Percentiles rank a stretch among this genome's conserved stretches.
These are phyloP conservation scores for Striga hermonthica DNA, from an alignment of 305 asterid species.

Conservation along the genomic window DNA sequence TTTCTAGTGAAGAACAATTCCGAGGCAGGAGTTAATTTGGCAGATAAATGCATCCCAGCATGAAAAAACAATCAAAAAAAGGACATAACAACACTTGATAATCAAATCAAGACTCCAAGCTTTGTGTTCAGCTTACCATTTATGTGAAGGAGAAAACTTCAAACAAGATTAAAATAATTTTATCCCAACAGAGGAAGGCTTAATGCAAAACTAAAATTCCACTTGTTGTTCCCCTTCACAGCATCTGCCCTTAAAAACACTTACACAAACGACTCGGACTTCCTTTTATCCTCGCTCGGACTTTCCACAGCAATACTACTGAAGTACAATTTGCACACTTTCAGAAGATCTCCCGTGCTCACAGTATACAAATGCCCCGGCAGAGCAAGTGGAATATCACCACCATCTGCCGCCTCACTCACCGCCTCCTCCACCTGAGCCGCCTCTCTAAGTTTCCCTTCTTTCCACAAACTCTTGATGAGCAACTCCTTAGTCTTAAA, in stretches of 20 bases:
- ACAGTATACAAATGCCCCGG: slow-evolving; percentile 75
- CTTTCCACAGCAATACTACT: slow-evolving; percentile 38
- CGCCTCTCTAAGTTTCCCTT: slow-evolving; percentile 88
- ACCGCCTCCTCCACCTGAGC: slow-evolving; percentile 74
- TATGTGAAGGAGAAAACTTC: no score
- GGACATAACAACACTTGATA: no score
- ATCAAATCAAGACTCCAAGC: no score
- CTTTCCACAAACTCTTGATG: slow-evolving; percentile 91
- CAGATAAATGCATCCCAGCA: no score
- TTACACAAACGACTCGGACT: slow-evolving; percentile 17
- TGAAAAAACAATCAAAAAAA: no score
- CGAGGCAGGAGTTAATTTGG: no score
- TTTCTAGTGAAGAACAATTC: no score
- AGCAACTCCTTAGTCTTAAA: slow-evolving; percentile 58
- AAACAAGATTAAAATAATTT: neutral
- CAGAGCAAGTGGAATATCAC: slow-evolving; percentile 49
- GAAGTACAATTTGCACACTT: slow-evolving; percentile 56
- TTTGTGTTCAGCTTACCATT: no score
- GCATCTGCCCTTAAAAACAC: slow-evolving; percentile 56
- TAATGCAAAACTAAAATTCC: slow-evolving; percentile 55
- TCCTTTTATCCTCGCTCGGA: slow-evolving; percentile 9
- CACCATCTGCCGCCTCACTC: slow-evolving; percentile 43
- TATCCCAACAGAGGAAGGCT: slow-evolving; percentile 65
- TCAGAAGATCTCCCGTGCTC: slow-evolving; percentile 57
- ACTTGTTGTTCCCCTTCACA: slow-evolving; percentile 42